Conservation (phyloP, 2,329 filamentous ascomycete genomes). For the Phialocephala subalpina region DNA sequence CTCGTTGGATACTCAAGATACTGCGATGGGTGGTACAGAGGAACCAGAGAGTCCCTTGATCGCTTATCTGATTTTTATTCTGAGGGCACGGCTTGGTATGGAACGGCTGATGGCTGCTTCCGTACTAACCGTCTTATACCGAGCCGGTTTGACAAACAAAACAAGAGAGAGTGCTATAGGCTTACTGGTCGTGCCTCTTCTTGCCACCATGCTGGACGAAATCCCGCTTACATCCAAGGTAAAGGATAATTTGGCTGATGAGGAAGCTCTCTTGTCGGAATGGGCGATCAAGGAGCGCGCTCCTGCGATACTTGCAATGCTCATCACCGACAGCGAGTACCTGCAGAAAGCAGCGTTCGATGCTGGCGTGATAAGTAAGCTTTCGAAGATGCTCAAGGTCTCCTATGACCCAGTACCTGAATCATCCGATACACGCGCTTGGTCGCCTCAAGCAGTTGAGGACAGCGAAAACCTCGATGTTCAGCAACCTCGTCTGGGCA, state of each 20-base stretch:
- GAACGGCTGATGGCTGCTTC: constrained; percentile 74
- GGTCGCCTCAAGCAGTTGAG: constrained; percentile 51
- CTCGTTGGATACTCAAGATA: constrained; percentile 27
- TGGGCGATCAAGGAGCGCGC: constrained; percentile 72
- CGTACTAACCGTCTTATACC: constrained; percentile 74
- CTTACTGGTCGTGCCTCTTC: constrained; percentile 72
- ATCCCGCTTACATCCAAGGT: constrained; percentile 49
- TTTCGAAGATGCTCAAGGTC: constrained; percentile 70
- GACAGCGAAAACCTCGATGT: constrained; percentile 28
- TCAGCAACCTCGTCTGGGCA: constrained; percentile 61
- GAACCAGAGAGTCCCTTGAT: constrained; percentile 75
- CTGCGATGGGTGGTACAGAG: constrained; percentile 52
- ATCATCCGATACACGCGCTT: constrained; percentile 57
- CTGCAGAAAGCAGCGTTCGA: constrained; percentile 87
- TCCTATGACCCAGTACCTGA: constrained; percentile 67
- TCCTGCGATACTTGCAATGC: constrained; percentile 77
- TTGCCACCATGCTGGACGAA: constrained; percentile 72
- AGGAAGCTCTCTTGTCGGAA: constrained; percentile 49
- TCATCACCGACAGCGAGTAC: constrained; percentile 80
- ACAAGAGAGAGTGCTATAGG: constrained; percentile 70
- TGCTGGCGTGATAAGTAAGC: constrained; percentile 65
- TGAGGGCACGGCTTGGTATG: constrained; percentile 63
- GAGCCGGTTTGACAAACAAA: constrained; percentile 70
- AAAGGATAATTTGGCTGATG: constrained; percentile 48
- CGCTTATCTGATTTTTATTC: constrained; percentile 74